Percentiles rank a stretch among this genome's conserved stretches.
Evolutionary conservation across 1,284 basidiomycete genomes (phyloP).

Genomic region (Albatrellus sp.): DNA sequence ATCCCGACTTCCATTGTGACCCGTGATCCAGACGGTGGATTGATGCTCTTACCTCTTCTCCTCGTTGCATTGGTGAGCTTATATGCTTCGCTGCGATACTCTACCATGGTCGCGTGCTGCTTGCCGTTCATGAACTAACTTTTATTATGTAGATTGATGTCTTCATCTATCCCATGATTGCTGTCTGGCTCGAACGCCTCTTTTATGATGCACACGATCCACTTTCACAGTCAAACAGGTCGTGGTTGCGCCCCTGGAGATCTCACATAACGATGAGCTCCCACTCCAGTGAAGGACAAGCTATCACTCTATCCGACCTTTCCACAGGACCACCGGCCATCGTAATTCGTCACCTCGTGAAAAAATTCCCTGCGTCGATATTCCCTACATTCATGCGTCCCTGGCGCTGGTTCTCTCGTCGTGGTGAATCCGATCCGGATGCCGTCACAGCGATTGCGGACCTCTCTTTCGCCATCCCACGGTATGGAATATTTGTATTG

Average conservation of each 20-base stretch:
- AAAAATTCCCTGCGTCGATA: constrained; percentile 38
- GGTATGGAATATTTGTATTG: constrained; percentile 62
- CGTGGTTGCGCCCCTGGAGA: constrained; percentile 17
- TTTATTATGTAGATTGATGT: constrained; percentile 38
- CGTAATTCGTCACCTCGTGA: constrained; percentile 45
- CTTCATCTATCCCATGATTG: constrained; percentile 60
- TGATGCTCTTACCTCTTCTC: constrained; percentile 47
- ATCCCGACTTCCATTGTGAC: constrained; percentile 37
- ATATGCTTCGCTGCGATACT: neutral
- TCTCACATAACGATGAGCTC: too few species aligned
- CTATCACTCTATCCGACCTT: too few species aligned
- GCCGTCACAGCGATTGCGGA: constrained; percentile 49
- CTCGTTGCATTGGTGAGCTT: constrained; percentile 38
- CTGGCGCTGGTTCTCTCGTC: too few species aligned
- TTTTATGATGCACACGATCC: constrained; percentile 47
- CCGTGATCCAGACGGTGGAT: constrained; percentile 45
- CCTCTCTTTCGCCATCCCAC: constrained; percentile 54
- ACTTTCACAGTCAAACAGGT: constrained; percentile 14
- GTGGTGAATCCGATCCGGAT: too few species aligned
- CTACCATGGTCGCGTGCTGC: too few species aligned
- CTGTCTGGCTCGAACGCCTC: constrained; percentile 41
- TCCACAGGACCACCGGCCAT: too few species aligned
- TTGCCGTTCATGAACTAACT: neutral
- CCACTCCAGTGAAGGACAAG: too few species aligned
- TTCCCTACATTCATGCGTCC: constrained; percentile 25